Conservation (phyloP, 2,329 filamentous ascomycete genomes). For the Ceratocystis huliohia region DNA sequence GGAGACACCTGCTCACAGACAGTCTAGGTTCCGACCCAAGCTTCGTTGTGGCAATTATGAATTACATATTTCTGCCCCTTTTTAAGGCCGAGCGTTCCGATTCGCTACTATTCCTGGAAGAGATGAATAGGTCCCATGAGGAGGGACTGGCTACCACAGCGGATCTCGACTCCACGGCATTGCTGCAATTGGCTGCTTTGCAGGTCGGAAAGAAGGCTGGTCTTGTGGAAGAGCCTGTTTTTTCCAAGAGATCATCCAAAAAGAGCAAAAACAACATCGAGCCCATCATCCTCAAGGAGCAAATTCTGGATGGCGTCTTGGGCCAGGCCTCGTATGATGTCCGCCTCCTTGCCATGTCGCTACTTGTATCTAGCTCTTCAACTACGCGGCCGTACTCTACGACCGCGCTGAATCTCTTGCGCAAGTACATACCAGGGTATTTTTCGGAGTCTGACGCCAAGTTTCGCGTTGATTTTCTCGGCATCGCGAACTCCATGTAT, state of each 20-base stretch:
- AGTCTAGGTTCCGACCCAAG: slow-evolving; percentile 37
- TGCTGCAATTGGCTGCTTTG: slow-evolving; percentile 53
- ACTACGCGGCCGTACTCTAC: slow-evolving; percentile 59
- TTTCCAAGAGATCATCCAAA: slow-evolving; percentile 18
- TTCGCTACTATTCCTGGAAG: slow-evolving; percentile 45
- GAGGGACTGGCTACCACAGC: slow-evolving; percentile 27
- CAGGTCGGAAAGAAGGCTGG: slow-evolving; percentile 59
- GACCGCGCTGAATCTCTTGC: slow-evolving; percentile 49
- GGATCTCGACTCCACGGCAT: slow-evolving; percentile 40
- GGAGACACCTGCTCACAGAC: slow-evolving; percentile 45
- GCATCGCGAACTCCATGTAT: slow-evolving; percentile 61
- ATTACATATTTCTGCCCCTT: slow-evolving; percentile 49
- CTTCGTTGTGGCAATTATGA: slow-evolving; percentile 50
- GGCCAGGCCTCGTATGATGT: slow-evolving; percentile 49
- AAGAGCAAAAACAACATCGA: slow-evolving; percentile 20
- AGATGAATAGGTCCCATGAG: slow-evolving; percentile 41
- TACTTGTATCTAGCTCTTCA: slow-evolving; percentile 63
- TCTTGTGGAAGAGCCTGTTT: slow-evolving; percentile 50
- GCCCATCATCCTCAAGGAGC: slow-evolving; percentile 30
- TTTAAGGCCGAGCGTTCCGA: slow-evolving; percentile 45
- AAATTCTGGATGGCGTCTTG: slow-evolving; percentile 41
- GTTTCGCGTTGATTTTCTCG: slow-evolving; percentile 67
- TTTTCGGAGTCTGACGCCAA: slow-evolving; percentile 79
- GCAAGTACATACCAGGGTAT: slow-evolving; percentile 53
- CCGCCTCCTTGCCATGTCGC: slow-evolving; percentile 66